Evolutionary conservation across 352 stramenopile genomes (phyloP).

Genomic region (Phytophthora capsici): DNA sequence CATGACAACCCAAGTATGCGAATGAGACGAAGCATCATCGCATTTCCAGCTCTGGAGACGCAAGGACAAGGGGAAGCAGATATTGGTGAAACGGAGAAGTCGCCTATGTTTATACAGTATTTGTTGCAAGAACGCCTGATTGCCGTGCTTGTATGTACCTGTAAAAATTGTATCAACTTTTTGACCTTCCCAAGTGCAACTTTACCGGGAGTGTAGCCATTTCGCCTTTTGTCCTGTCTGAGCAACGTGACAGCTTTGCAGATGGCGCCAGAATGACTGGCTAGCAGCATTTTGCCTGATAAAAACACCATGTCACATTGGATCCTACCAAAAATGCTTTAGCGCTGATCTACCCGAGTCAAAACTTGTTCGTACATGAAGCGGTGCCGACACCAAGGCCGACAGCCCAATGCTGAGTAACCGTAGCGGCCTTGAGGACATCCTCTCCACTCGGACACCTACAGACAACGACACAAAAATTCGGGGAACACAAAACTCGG

Average conservation of each 20-base stretch:
- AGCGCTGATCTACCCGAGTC: slow-evolving; percentile 1
- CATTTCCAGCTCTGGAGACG: too few species aligned
- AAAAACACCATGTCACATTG: slow-evolving; percentile 31
- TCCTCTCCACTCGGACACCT: not conserved
- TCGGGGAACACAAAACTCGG: too few species aligned
- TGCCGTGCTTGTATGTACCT: too few species aligned
- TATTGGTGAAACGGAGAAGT: too few species aligned
- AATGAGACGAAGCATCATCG: too few species aligned
- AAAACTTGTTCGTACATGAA: too few species aligned
- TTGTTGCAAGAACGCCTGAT: too few species aligned
- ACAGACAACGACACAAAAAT: too few species aligned
- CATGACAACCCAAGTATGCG: too few species aligned
- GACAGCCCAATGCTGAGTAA: not conserved
- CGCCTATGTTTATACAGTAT: too few species aligned
- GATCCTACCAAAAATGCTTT: slow-evolving; percentile 10
- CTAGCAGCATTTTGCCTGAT: slow-evolving; percentile 26
- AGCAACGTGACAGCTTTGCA: slow-evolving; percentile 15
- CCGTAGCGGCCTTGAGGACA: not conserved
- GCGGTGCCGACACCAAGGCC: not conserved
- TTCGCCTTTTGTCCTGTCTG: slow-evolving; percentile 17
- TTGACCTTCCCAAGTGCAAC: slow-evolving; percentile 3
- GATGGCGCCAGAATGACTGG: slow-evolving; percentile 28
- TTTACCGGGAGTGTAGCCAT: slow-evolving; percentile 17
- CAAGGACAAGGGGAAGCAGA: too few species aligned
- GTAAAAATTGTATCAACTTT: too few species aligned